Percentiles rank a stretch among this genome's conserved stretches.
Evolutionary conservation across 140 eudicot species (phyloP).

Genomic region (Stevia rebaudiana): DNA sequence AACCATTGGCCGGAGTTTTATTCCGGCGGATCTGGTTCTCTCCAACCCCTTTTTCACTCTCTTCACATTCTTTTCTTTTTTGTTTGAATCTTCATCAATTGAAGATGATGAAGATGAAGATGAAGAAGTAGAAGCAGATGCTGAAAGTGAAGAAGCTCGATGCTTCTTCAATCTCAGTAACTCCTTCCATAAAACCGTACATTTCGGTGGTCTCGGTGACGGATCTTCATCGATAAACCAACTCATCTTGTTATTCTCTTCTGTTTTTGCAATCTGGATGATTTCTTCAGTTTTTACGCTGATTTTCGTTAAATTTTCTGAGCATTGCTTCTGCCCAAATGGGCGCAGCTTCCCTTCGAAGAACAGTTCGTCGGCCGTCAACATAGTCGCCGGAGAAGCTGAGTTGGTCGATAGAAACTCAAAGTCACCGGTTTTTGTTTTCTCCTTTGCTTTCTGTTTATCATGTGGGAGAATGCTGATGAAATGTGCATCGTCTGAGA

Average conservation of each 20-base stretch:
- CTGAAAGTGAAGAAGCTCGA: constrained; percentile 51
- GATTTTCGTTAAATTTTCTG: constrained; percentile 57
- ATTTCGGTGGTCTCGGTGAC: constrained; percentile 86
- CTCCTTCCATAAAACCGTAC: constrained; percentile 92
- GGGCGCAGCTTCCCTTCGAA: constrained; percentile 80
- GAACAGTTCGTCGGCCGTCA: constrained; percentile 70
- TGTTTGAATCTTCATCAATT: constrained; percentile 42
- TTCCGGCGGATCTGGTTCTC: constrained; percentile 64
- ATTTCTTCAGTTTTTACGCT: constrained; percentile 36
- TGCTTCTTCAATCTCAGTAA: constrained; percentile 58
- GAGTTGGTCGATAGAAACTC: constrained; percentile 58
- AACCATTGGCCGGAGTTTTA: constrained; percentile 67
- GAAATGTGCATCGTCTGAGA: constrained; percentile 58
- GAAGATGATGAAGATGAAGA: constrained; percentile 49
- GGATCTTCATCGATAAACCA: constrained; percentile 93
- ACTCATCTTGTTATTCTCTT: constrained; percentile 30
- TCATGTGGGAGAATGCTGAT: constrained; percentile 57
- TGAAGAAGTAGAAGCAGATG: constrained; percentile 60
- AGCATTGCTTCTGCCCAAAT: constrained; percentile 64
- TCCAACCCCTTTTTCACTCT: constrained; percentile 66
- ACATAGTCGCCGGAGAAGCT: constrained; percentile 33
- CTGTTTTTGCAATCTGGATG: constrained; percentile 9
- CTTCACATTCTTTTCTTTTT: constrained; percentile 32
- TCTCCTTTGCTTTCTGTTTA: constrained; percentile 22
- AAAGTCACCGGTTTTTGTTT: constrained; percentile 38